Evolutionary conservation across 2,329 filamentous ascomycete species (phyloP).

Genomic region (Corinectria fuckeliana): DNA sequence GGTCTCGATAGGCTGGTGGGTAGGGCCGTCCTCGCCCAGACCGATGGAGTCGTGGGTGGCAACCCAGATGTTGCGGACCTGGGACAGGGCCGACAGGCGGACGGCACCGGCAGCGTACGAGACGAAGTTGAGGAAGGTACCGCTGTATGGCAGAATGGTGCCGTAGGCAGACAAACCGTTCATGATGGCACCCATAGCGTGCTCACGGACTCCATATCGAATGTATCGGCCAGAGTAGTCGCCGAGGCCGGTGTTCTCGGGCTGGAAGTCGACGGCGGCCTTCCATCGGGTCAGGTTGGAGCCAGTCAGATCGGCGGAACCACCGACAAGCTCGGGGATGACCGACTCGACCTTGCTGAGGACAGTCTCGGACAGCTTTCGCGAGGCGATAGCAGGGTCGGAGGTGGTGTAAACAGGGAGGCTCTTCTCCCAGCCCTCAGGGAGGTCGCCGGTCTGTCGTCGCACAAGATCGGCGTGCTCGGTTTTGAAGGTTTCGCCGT

Average conservation of each 20-base stretch:
- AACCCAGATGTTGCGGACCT: constrained; percentile 90
- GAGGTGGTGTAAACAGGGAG: constrained; percentile 89
- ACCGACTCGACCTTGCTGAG: constrained; percentile 84
- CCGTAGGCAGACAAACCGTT: constrained; percentile 97
- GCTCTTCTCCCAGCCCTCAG: constrained; percentile 94
- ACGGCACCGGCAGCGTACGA: constrained; percentile 96
- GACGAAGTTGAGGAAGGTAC: constrained; percentile 99
- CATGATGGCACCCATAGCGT: constrained; percentile 90
- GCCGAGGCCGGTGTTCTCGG: constrained; percentile 82
- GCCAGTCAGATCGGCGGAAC: constrained; percentile 96
- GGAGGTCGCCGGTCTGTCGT: constrained; percentile 81
- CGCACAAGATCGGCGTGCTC: constrained; percentile 83
- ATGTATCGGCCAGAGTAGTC: constrained; percentile 92
- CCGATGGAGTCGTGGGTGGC: constrained; percentile 99
- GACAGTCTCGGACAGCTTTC: constrained; percentile 95
- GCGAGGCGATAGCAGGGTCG: constrained; percentile 85
- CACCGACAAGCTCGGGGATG: constrained; percentile 90
- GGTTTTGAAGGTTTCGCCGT: constrained; percentile 76
- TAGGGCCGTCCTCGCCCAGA: constrained; percentile 97
- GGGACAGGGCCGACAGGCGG: constrained; percentile 90
- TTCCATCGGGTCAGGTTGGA: constrained; percentile 99
- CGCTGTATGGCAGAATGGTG: constrained; percentile 89
- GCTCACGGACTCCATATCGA: constrained; percentile 90
- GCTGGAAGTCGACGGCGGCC: constrained; percentile 96
- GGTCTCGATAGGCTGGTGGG: constrained; percentile 98